phyloP scores from a whole-genome alignment of 768 basidiomycete genomes.

The Pholiota conissans region DNA sequence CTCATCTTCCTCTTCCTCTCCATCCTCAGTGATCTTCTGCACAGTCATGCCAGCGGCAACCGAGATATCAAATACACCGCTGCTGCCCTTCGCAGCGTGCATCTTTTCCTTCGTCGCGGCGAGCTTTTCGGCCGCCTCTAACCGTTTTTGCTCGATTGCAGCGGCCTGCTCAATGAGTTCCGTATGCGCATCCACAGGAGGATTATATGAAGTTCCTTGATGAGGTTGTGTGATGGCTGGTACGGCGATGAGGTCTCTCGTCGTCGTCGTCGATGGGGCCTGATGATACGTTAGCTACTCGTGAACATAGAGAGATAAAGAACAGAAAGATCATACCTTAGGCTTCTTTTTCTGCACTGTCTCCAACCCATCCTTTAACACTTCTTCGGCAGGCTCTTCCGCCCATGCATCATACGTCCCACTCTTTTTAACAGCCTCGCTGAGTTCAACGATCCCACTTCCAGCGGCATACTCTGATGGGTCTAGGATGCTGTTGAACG shows the following conservation, averaged over 20 bases:
- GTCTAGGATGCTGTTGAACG: constrained; percentile 71
- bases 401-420: constrained; percentile 71
- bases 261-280: constrained; percentile 49
- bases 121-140: constrained; percentile 53
- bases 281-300: constrained; percentile 20
- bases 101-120: constrained; percentile 56
- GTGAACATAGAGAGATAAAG: background rate
- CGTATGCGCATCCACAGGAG: constrained; percentile 69
- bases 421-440: constrained; percentile 66
- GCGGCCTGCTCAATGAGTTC: constrained; percentile 70
- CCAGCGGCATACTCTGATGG: constrained; percentile 67
- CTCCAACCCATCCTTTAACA: constrained; percentile 39
- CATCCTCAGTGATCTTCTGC: constrained; percentile 40
- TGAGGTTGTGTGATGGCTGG: constrained; percentile 74
- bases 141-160: constrained; percentile 59
- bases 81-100: constrained; percentile 42
- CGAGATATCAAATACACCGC: constrained; percentile 30
- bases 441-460: constrained; percentile 61
- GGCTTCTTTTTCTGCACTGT: constrained; percentile 42
- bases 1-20: constrained; percentile 37
- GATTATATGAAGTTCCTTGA: constrained; percentile 89
- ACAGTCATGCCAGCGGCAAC: constrained; percentile 68
- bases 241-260: constrained; percentile 54
- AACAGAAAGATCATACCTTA: constrained; percentile 45
- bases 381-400: constrained; percentile 33